phyloP scores from a whole-genome alignment of 768 basidiomycete species.

The Hemileccinum impolitum region DNA sequence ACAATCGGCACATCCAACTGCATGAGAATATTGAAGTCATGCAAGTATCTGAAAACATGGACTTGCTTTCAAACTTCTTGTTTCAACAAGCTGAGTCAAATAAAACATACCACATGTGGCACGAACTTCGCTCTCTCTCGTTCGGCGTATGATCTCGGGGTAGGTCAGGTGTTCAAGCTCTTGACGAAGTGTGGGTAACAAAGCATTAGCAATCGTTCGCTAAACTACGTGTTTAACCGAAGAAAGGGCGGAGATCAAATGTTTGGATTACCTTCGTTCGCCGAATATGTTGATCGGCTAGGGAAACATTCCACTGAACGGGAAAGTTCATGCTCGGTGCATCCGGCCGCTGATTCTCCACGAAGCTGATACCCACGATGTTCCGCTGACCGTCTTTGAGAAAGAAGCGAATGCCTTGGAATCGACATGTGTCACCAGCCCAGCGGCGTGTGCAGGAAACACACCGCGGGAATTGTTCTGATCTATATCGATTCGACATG shows the following conservation, averaged over 20 bases:
- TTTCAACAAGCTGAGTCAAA: conserved; percentile 2
- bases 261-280: conserved; percentile 54
- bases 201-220: conserved; percentile 63
- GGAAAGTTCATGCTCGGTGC: conserved; percentile 61
- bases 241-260: background rate
- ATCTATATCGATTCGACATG: conserved; percentile 78
- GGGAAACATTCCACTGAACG: conserved; percentile 58
- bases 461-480: conserved; percentile 73
- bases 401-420: conserved; percentile 81
- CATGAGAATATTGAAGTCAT: conserved; percentile 90
- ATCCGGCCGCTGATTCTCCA: conserved; percentile 58
- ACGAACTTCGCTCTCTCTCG: conserved; percentile 77
- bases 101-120: conserved; percentile 72
- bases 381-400: conserved; percentile 56
- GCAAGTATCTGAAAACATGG: conserved; percentile 69
- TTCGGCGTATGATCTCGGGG: conserved; percentile 62
- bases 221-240: conserved; percentile 29
- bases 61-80: conserved; percentile 4
- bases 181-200: conserved; percentile 61
- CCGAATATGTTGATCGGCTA: conserved; percentile 48
- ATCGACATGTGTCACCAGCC: conserved; percentile 85
- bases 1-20: conserved; percentile 87
- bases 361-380: conserved; percentile 67
- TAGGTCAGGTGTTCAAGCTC: conserved; percentile 61
- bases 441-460: conserved; percentile 83